A percentile compares a stretch with the other conserved stretches of the same genome.
These are phyloP conservation scores for Kodamaea laetipori DNA, from an alignment of 805 yeast species.

Conservation along the genomic window DNA sequence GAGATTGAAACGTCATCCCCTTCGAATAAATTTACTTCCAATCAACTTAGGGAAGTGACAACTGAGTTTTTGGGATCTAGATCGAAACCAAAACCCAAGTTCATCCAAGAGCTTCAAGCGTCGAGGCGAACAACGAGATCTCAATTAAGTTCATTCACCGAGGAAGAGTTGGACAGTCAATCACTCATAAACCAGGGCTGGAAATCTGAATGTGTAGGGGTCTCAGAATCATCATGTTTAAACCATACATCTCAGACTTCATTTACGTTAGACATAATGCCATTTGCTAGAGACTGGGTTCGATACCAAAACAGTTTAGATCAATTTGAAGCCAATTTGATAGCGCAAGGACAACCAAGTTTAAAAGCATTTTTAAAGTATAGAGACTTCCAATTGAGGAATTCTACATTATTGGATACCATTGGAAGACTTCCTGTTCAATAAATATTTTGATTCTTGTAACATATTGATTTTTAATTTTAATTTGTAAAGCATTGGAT, in stretches of 20 bases:
- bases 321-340: constrained; percentile 21
- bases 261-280: constrained; percentile 35
- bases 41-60: constrained; percentile 14
- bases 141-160: neutral
- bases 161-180: constrained; percentile 5
- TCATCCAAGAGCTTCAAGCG: constrained; percentile 26
- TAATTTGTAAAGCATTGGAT: no score
- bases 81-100: constrained; percentile 35
- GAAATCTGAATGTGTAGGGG: constrained; percentile 26
- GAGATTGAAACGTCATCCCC: neutral
- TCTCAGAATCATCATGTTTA: constrained; percentile 38
- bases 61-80: constrained; percentile 35
- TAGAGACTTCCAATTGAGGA: constrained; percentile 32
- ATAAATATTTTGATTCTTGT: neutral
- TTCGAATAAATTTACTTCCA: constrained; percentile 8
- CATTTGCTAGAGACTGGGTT: constrained; percentile 36
- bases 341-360: constrained; percentile 19
- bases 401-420: neutral
- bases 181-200: constrained; percentile 11
- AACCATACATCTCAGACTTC: constrained; percentile 26
- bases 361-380: constrained; percentile 33
- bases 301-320: constrained; percentile 32
- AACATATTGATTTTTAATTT: no score
- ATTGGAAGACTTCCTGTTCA: neutral
- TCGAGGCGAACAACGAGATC: constrained; percentile 24